These are phyloP conservation scores for Ceratocystis lukuohia DNA, from an alignment of 2,329 filamentous ascomycete species.

Conservation along the genomic window DNA sequence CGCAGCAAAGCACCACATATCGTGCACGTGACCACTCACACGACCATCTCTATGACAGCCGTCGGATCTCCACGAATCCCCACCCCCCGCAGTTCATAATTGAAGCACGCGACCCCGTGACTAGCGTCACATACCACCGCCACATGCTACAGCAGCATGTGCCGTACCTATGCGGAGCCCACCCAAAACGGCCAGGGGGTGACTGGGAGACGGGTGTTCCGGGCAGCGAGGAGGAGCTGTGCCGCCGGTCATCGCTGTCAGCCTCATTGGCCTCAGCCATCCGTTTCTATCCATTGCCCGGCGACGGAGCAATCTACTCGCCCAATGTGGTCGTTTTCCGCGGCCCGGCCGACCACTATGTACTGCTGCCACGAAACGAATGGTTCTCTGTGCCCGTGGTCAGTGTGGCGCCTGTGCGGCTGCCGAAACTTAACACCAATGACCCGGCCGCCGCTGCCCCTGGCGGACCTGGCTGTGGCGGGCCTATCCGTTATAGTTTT, in stretches of 20 bases:
- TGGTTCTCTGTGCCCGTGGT: constrained; percentile 56
- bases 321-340: constrained; percentile 60
- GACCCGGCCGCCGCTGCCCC: constrained; percentile 30
- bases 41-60: constrained; percentile 33
- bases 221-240: constrained; percentile 51
- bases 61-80: constrained; percentile 24
- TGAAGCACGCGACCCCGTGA: constrained; percentile 44
- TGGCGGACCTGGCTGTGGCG: constrained; percentile 31
- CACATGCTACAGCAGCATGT: constrained; percentile 34
- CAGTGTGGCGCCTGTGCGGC: constrained; percentile 56
- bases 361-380: constrained; percentile 36
- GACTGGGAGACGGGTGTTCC: constrained; percentile 57
- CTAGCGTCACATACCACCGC: constrained; percentile 46
- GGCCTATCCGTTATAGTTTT: constrained; percentile 50
- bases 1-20: constrained; percentile 46
- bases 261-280: constrained; percentile 45
- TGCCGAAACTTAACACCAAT: constrained; percentile 49
- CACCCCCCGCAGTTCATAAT: constrained; percentile 37
- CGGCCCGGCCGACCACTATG: constrained; percentile 52
- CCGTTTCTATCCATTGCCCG: constrained; percentile 56
- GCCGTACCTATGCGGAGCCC: constrained; percentile 59
- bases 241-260: constrained; percentile 59
- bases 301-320: constrained; percentile 56
- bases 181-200: constrained; percentile 64
- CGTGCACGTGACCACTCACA: constrained; percentile 36